Evolutionary conservation across 768 basidiomycete species (phyloP).

Genomic region (Lactarius quietus): DNA sequence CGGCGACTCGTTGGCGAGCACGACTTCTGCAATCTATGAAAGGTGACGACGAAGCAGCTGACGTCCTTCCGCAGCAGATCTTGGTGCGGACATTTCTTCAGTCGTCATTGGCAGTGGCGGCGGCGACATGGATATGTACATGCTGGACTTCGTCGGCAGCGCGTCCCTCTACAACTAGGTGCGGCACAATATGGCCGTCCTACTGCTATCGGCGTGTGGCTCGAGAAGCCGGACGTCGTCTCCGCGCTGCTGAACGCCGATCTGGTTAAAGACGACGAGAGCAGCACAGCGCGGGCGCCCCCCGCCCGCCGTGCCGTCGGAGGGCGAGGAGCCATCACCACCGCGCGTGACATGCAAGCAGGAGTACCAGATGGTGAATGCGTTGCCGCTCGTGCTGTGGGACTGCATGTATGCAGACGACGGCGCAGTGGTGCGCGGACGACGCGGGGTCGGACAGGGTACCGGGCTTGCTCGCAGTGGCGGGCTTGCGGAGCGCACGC

Average conservation of each 20-base stretch:
- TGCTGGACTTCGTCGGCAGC: slow-evolving; percentile 80
- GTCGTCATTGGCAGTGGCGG: slow-evolving; percentile 28
- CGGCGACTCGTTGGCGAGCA: slow-evolving; percentile 78
- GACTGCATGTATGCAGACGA: slow-evolving; percentile 70
- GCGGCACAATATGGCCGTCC: slow-evolving; percentile 86
- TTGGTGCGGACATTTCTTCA: slow-evolving; percentile 57
- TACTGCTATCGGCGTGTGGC: slow-evolving; percentile 84
- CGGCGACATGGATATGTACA: slow-evolving; percentile 43
- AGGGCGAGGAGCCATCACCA: slow-evolving; percentile 34
- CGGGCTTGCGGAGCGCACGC: slow-evolving; percentile 47
- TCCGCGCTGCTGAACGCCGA: slow-evolving; percentile 70
- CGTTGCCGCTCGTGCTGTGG: slow-evolving; percentile 88
- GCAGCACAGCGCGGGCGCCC: slow-evolving; percentile 25
- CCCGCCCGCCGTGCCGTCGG: background rate
- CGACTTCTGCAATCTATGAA: slow-evolving; percentile 95
- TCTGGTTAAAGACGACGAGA: slow-evolving; percentile 36
- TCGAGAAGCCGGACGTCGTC: slow-evolving; percentile 71
- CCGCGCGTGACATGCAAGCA: slow-evolving; percentile 71
- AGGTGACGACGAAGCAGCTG: slow-evolving; percentile 89
- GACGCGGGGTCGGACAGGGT: slow-evolving; percentile 36
- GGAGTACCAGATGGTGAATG: slow-evolving; percentile 91
- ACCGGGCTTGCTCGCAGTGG: slow-evolving; percentile 23
- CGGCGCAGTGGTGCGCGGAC: slow-evolving; percentile 68
- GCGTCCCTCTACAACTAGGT: slow-evolving; percentile 97
- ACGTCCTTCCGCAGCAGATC: slow-evolving; percentile 71